Percentiles rank a stretch among this genome's conserved stretches.
Conservation (phyloP, 306 rosid species). For the Phaseolus lunatus region DNA sequence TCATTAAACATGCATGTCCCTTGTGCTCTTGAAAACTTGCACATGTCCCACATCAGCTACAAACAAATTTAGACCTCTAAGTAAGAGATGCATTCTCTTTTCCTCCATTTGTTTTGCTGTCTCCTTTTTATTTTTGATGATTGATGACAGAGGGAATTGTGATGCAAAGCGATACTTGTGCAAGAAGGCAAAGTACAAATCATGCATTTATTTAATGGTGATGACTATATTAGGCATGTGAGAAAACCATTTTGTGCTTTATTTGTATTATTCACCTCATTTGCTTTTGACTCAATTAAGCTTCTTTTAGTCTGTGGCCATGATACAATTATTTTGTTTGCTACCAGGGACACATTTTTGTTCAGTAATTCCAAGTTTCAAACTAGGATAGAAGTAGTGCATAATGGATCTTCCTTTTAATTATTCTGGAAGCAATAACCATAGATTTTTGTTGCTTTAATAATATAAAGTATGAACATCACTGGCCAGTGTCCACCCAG, state of each 20-base stretch:
- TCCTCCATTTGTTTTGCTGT: background rate
- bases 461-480: background rate
- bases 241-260: conserved; percentile 21
- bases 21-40: conserved; percentile 16
- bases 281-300: conserved; percentile 40
- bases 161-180: conserved; percentile 16
- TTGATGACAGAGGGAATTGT: conserved; percentile 3
- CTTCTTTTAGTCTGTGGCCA: conserved; percentile 9
- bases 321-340: conserved; percentile 32
- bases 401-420: conserved; percentile 22
- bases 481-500: background rate
- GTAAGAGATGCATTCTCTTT: background rate
- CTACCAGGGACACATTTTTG: conserved; percentile 1
- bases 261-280: background rate
- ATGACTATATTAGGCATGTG: conserved; percentile 9
- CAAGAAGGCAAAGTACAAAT: background rate
- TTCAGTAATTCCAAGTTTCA: conserved; percentile 18
- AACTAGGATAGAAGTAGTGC: background rate
- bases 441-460: conserved; percentile 18
- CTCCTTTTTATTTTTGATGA: background rate
- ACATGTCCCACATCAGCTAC: conserved; percentile 35
- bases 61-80: conserved; percentile 3
- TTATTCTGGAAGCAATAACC: conserved; percentile 28
- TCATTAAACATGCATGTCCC: conserved; percentile 10
- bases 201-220: conserved; percentile 25